phyloP scores from a whole-genome alignment of 371 early-diverging fungal genomes.

The Sporodiniella umbellata region DNA sequence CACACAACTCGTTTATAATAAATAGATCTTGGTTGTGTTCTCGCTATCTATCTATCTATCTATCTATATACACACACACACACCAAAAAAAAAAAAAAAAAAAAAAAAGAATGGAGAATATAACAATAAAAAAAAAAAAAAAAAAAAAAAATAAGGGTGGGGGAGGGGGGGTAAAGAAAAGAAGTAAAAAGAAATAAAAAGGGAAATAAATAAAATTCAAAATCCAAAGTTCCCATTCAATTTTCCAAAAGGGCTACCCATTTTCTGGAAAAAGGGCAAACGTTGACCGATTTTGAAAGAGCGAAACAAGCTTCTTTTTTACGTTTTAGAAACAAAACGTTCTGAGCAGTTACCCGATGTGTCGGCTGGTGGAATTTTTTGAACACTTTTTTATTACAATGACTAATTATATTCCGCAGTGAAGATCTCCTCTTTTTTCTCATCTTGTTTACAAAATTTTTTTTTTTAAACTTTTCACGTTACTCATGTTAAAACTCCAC shows the following conservation, averaged over 20 bases:
- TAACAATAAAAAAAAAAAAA: not conserved
- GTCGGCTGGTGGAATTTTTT: slow-evolving; percentile 19
- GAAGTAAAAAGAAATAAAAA: not conserved
- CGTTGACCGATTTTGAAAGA: too few relatives aligned
- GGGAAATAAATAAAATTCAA: not conserved
- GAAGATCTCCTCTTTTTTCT: too few relatives aligned
- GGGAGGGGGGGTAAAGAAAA: not conserved
- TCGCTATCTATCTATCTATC: too few relatives aligned
- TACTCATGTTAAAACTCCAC: slow-evolving; percentile 75
- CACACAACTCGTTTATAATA: not conserved
- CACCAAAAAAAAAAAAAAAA: not conserved
- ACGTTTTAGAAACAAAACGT: too few relatives aligned
- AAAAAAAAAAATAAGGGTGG: not conserved
- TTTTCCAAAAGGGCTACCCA: not conserved
- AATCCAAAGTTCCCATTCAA: too few relatives aligned
- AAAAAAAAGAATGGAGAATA: not conserved
- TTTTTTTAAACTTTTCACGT: not conserved
- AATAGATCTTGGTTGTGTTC: too few relatives aligned
- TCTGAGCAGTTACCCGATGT: too few relatives aligned
- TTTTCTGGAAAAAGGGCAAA: not conserved
- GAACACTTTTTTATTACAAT: slow-evolving; percentile 11
- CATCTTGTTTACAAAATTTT: too few relatives aligned
- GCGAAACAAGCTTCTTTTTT: too few relatives aligned
- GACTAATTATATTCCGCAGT: slow-evolving; percentile 12
- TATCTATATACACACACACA: too few relatives aligned